A percentile compares a stretch with the other conserved stretches of the same genome.
Conservation (phyloP, 192 early-diverging fungal species). For the Kickxella alabastrina region DNA sequence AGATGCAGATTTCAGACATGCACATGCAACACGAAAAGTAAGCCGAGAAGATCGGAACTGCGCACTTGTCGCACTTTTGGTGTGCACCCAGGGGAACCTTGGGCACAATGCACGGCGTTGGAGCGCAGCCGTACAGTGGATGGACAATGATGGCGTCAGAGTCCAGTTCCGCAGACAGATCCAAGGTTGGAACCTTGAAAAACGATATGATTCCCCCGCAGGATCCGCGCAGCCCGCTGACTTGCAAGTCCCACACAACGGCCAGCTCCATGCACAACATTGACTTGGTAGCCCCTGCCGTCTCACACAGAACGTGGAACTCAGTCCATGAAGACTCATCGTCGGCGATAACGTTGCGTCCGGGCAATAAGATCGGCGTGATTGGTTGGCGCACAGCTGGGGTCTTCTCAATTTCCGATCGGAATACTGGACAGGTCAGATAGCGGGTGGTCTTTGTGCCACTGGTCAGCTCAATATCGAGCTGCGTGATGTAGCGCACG, state of each 20-base stretch:
- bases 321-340: slow-evolving; percentile 30
- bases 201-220: slow-evolving; percentile 12
- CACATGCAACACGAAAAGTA: slow-evolving; percentile 39
- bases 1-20: slow-evolving; percentile 20
- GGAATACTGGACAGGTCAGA: slow-evolving; percentile 21
- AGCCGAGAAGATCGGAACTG: slow-evolving; percentile 30
- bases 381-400: slow-evolving; percentile 18
- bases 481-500: slow-evolving; percentile 17
- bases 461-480: slow-evolving; percentile 17
- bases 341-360: slow-evolving; percentile 7
- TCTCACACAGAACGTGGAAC: slow-evolving; percentile 33
- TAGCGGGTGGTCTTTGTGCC: slow-evolving; percentile 10
- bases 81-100: slow-evolving; percentile 20
- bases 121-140: slow-evolving; percentile 26
- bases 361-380: slow-evolving; percentile 26
- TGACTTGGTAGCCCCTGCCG: slow-evolving; percentile 27
- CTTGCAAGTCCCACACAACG: slow-evolving; percentile 25
- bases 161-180: too few species aligned
- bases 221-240: slow-evolving; percentile 2
- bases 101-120: slow-evolving; percentile 28
- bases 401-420: slow-evolving; percentile 19
- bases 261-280: slow-evolving; percentile 32
- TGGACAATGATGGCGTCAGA: slow-evolving; percentile 15
- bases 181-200: not conserved
- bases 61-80: slow-evolving; percentile 27